phyloP scores from a whole-genome alignment of 306 rosid species.

The Comarum palustre region DNA sequence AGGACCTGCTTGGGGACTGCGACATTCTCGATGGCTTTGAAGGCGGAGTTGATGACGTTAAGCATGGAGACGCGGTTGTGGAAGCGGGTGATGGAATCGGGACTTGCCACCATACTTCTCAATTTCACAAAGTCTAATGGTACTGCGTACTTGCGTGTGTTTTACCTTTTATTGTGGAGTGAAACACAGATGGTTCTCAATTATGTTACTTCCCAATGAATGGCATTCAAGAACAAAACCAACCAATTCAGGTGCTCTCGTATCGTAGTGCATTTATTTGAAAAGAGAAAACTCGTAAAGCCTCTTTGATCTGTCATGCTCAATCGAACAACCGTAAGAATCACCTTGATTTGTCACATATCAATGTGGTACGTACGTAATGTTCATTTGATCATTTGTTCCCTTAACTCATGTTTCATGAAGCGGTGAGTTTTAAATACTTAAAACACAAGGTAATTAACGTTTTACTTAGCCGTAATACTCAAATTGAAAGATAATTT shows the following conservation, averaged over 20 bases:
- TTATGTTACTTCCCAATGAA: neutral
- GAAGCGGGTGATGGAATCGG: conserved; percentile 27
- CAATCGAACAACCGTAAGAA: neutral
- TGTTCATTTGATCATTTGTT: neutral
- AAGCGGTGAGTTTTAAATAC: neutral
- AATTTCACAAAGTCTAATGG: no score
- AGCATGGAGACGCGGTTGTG: conserved; percentile 38
- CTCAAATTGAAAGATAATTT: neutral
- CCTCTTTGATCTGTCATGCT: neutral
- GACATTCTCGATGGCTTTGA: neutral
- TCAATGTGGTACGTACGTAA: no score
- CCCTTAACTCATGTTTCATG: neutral
- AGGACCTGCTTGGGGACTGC: conserved; percentile 26
- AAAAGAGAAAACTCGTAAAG: neutral
- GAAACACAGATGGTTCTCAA: no score
- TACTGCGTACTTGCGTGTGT: no score
- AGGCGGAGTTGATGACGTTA: conserved; percentile 14
- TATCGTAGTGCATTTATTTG: neutral
- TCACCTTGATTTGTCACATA: neutral
- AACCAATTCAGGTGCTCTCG: neutral
- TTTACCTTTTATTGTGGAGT: no score
- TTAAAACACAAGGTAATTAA: neutral
- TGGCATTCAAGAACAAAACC: neutral
- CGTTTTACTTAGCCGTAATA: neutral
- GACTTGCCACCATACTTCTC: no score